Conservation (phyloP, 2,329 filamentous ascomycete genomes). For the Ceratocystis albifundus region DNA sequence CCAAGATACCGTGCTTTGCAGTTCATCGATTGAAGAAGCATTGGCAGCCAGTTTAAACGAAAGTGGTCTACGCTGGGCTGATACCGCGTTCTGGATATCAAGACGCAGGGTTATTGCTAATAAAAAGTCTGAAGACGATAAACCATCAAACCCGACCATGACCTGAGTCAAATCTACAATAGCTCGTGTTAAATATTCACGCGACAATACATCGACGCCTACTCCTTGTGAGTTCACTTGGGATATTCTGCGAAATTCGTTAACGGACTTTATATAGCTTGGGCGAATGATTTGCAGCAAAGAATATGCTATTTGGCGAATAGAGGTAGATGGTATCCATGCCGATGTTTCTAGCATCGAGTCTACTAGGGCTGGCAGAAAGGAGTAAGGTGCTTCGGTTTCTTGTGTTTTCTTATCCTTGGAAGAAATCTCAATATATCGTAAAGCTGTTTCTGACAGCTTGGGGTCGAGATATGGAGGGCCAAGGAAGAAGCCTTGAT, state of each 20-base stretch:
- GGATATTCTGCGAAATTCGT: conserved; percentile 33
- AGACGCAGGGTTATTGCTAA: conserved; percentile 23
- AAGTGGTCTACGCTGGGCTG: conserved; percentile 27
- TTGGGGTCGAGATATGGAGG: conserved; percentile 30
- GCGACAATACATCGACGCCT: conserved; percentile 24
- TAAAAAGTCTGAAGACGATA: conserved; percentile 1
- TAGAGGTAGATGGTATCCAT: conserved; percentile 42
- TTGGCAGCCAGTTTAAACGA: conserved; percentile 17
- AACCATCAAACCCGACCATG: neutral
- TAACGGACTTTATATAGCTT: conserved; percentile 24
- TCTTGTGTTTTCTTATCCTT: conserved; percentile 22
- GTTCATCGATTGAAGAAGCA: conserved; percentile 25
- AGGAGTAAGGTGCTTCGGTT: conserved; percentile 35
- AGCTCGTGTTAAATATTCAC: conserved; percentile 27
- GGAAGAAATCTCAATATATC: conserved; percentile 26
- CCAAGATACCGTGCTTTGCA: conserved; percentile 37
- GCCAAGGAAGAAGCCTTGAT: neutral
- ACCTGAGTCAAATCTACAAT: neutral
- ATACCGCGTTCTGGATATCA: conserved; percentile 22
- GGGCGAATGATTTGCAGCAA: conserved; percentile 30
- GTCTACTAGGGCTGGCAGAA: conserved; percentile 53
- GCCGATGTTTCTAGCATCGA: conserved; percentile 31
- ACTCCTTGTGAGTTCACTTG: conserved; percentile 16
- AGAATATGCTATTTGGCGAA: conserved; percentile 46
- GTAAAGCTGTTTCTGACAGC: conserved; percentile 33